These are phyloP conservation scores for Tricholoma bakamatsutake DNA, from an alignment of 768 basidiomycete species.

Conservation along the genomic window DNA sequence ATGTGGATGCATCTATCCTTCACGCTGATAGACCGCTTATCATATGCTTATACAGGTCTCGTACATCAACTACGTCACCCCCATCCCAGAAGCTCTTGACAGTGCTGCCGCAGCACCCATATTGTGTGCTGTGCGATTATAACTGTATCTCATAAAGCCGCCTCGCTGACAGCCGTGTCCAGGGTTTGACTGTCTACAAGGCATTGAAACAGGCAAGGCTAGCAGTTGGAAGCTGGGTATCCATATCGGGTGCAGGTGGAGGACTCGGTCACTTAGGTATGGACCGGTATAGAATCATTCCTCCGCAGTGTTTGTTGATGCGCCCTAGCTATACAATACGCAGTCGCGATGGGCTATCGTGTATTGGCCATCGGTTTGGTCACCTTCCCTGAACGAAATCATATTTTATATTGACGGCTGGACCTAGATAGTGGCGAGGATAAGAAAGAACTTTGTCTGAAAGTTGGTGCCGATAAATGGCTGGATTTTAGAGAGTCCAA, in stretches of 20 bases:
- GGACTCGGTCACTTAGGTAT: slow-evolving; percentile 74
- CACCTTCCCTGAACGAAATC: background rate
- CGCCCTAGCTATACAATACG: slow-evolving; percentile 66
- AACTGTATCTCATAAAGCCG: background rate
- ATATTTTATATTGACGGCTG: slow-evolving; percentile 8
- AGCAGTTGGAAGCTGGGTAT: slow-evolving; percentile 63
- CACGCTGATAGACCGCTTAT: background rate
- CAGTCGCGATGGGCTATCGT: slow-evolving; percentile 65
- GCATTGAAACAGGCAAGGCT: slow-evolving; percentile 62
- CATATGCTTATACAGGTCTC: slow-evolving; percentile 37
- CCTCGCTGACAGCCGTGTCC: background rate
- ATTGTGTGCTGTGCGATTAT: slow-evolving; percentile 56
- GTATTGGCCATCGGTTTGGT: slow-evolving; percentile 43
- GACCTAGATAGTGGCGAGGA: slow-evolving; percentile 62
- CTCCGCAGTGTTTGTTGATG: background rate
- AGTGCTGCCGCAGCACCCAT: slow-evolving; percentile 64
- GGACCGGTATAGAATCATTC: background rate
- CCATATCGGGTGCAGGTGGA: slow-evolving; percentile 71
- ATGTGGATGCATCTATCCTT: slow-evolving; percentile 9
- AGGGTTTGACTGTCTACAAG: slow-evolving; percentile 80
- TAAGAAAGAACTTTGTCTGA: slow-evolving; percentile 54
- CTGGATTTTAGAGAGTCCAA: slow-evolving; percentile 67
- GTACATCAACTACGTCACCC: slow-evolving; percentile 63
- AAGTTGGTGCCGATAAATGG: slow-evolving; percentile 58
- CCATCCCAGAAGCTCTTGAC: slow-evolving; percentile 61